These are phyloP conservation scores for Aplosporella prunicola DNA, from an alignment of 2,329 filamentous ascomycete genomes.

Conservation along the genomic window DNA sequence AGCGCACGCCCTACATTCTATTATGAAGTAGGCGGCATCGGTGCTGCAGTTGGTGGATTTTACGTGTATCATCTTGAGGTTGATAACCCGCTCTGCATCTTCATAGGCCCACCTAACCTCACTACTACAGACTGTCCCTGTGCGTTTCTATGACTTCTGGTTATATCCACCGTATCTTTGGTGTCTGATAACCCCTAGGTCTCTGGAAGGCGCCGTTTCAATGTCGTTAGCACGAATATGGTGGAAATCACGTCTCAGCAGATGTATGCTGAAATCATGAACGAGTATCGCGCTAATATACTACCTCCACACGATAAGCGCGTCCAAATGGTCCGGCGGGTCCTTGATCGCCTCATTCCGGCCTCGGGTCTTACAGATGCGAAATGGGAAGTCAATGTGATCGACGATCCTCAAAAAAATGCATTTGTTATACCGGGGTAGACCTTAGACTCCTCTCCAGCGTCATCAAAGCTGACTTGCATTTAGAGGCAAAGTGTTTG, in stretches of 20 bases:
- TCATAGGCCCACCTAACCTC: neutral
- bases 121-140: neutral
- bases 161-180: no score
- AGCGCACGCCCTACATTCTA: conserved; percentile 37
- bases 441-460: conserved; percentile 8
- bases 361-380: conserved; percentile 50
- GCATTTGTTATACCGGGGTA: conserved; percentile 66
- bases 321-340: conserved; percentile 47
- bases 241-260: conserved; percentile 46
- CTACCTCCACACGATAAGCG: conserved; percentile 52
- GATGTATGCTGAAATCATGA: conserved; percentile 49
- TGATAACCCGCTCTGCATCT: no score
- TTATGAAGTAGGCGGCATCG: conserved; percentile 35
- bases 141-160: neutral
- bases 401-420: conserved; percentile 59
- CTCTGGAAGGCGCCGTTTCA: conserved; percentile 63
- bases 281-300: conserved; percentile 45
- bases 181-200: conserved; percentile 33
- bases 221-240: conserved; percentile 49
- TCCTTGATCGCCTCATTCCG: conserved; percentile 58
- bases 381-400: conserved; percentile 65
- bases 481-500: conserved; percentile 63
- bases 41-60: conserved; percentile 40
- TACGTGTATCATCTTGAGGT: conserved; percentile 59
- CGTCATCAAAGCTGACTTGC: neutral